phyloP scores from a whole-genome alignment of 768 basidiomycete genomes.

The Boletus subcaerulescens region DNA sequence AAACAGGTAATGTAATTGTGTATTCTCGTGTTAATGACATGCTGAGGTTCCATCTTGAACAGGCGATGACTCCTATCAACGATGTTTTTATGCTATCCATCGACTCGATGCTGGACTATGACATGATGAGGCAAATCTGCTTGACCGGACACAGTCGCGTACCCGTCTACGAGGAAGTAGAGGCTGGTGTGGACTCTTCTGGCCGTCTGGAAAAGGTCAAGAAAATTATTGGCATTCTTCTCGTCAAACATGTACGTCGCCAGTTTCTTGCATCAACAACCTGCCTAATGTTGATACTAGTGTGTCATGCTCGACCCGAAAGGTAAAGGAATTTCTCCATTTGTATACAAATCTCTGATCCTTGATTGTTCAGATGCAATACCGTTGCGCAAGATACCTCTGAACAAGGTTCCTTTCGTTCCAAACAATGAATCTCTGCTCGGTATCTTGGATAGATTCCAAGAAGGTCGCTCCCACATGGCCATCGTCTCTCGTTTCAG shows the following conservation, averaged over 20 bases:
- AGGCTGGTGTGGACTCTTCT: slow-evolving; percentile 43
- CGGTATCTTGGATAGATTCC: slow-evolving; percentile 83
- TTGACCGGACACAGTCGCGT: slow-evolving; percentile 81
- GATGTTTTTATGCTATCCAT: slow-evolving; percentile 88
- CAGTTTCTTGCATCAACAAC: neutral
- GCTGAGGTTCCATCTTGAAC: neutral
- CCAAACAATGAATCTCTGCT: slow-evolving; percentile 84
- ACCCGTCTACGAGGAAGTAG: slow-evolving; percentile 78
- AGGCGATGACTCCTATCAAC: slow-evolving; percentile 81
- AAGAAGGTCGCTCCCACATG: slow-evolving; percentile 90
- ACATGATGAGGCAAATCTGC: slow-evolving; percentile 71
- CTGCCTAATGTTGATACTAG: slow-evolving; percentile 12
- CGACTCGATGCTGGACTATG: slow-evolving; percentile 78
- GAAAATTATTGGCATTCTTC: slow-evolving; percentile 81
- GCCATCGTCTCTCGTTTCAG: slow-evolving; percentile 83
- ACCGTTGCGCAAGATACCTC: slow-evolving; percentile 76
- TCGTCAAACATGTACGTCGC: slow-evolving; percentile 68
- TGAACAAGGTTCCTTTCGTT: slow-evolving; percentile 85
- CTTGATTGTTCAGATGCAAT: slow-evolving; percentile 56
- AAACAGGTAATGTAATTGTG: slow-evolving; percentile 42
- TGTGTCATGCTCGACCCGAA: slow-evolving; percentile 87
- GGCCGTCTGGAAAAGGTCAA: slow-evolving; percentile 55
- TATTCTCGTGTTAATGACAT: neutral
- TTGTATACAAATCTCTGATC: neutral
- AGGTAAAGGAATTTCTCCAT: slow-evolving; percentile 36